Base-by-base conservation (phyloP, 768 basidiomycete species). In the Phaffia australis region DNA sequence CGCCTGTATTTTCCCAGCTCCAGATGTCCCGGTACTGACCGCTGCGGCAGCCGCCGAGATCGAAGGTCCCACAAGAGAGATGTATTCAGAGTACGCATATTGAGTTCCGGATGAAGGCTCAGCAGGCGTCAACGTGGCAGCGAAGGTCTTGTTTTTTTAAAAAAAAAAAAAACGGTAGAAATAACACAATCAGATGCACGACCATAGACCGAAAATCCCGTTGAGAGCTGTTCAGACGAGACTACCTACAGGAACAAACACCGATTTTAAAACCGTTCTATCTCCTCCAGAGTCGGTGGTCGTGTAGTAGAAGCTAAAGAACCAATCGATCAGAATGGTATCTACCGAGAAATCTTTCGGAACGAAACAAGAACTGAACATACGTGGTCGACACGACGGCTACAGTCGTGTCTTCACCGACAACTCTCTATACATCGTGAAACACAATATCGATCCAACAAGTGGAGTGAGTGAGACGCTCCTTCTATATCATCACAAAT, bases 251-350 rank as follows among this genome's bases (percentile, higher is more conserved):
- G 67, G 62, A 4, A 48, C 50, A 51, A 69, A 69, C 11, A 63
- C 42, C 30, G 62, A 16, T 8, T 61, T 63, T 16, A 59, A 15
- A 23, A 67, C 59, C 11, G 62, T 55, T 52, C 50, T 62, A 1
- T 48, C 65, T 42, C 65, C 65, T 9, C 35, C 65, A 14, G 59
- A 58, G 29, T 66, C 29, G 50, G 65, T 67, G 42, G 66, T 67
- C 56, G 59, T 55, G 47, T 18, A 60, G 29, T 23, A 7, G 48
- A 59, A 52, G 25, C 48, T 66, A 27, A 2, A 27, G 46, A 23
- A 29, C 46, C 25, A 19, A n/a, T 9, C 25, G 27, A 19, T 50
- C 32, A 60, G 42, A 35, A 18, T 51, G 21, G 29, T 57, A 15
- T 29, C 16, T 7, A 27, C 49, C 3, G 35, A 51, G 4, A 21